phyloP scores from a whole-genome alignment of 768 basidiomycete species.

The Suillus cothurnatus region DNA sequence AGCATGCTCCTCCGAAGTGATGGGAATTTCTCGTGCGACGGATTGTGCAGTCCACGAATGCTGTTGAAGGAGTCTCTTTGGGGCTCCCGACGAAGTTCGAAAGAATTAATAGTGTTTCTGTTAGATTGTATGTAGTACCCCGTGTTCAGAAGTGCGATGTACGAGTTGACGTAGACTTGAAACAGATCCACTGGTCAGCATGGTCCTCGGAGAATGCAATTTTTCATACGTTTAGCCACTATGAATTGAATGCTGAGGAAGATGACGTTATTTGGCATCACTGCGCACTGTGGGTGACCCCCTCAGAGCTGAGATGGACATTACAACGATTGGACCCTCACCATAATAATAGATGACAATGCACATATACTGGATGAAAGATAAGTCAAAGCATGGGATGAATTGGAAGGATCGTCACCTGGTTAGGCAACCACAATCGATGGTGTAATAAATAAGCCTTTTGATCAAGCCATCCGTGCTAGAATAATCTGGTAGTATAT shows the following conservation, averaged over 20 bases:
- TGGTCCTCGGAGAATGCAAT: too few relatives aligned
- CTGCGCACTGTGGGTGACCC: neutral
- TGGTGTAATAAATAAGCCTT: neutral
- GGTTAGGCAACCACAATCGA: conserved; percentile 4
- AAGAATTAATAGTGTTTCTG: neutral
- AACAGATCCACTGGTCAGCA: neutral
- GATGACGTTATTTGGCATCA: neutral
- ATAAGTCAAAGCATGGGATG: neutral
- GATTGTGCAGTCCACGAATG: too few relatives aligned
- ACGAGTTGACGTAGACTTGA: conserved; percentile 10
- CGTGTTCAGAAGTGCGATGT: conserved; percentile 8
- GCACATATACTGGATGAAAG: neutral
- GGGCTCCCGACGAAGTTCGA: neutral
- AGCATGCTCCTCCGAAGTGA: neutral
- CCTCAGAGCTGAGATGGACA: neutral
- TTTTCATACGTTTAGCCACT: neutral
- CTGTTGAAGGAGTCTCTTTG: neutral
- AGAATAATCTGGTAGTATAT: neutral
- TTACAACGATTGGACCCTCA: neutral
- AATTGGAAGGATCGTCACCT: neutral
- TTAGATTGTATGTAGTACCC: neutral
- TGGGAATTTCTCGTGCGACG: neutral
- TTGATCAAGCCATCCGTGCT: conserved; percentile 5
- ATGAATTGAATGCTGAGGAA: neutral
- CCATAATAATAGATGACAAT: neutral